A percentile compares a stretch with the other conserved stretches of the same genome.
Evolutionary conservation across 768 basidiomycete species (phyloP).

Genomic region (Amanita exitialis): DNA sequence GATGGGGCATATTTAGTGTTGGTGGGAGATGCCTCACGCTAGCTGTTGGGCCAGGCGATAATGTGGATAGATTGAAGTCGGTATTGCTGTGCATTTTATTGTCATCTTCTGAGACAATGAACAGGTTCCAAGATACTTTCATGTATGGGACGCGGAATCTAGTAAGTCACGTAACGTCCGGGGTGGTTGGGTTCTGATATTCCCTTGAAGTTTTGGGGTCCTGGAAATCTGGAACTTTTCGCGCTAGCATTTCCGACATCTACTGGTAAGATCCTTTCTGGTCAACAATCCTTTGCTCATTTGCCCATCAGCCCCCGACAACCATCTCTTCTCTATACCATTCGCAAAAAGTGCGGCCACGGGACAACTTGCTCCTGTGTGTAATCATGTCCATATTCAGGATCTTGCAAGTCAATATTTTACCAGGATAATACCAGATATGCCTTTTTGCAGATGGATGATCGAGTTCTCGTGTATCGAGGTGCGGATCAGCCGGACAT

Average conservation of each 20-base stretch:
- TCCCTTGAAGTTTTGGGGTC: conserved; percentile 74
- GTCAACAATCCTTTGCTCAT: neutral
- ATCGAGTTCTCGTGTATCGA: conserved; percentile 85
- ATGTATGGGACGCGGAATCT: conserved; percentile 72
- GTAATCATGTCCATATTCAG: conserved; percentile 14
- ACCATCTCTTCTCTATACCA: conserved; percentile 76
- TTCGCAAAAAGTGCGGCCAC: conserved; percentile 95
- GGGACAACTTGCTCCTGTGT: conserved; percentile 82
- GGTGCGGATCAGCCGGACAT: conserved; percentile 97
- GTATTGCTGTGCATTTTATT: conserved; percentile 1
- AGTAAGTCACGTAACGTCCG: conserved; percentile 30
- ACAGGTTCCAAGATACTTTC: conserved; percentile 71
- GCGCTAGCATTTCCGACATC: conserved; percentile 50
- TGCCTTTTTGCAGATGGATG: conserved; percentile 93
- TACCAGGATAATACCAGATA: conserved; percentile 88
- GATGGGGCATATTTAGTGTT: conserved; percentile 88
- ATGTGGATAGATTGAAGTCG: conserved; percentile 44
- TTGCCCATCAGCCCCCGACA: conserved; percentile 36
- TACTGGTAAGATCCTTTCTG: conserved; percentile 29
- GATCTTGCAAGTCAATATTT: neutral
- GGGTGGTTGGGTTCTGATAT: neutral
- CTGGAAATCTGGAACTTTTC: conserved; percentile 86
- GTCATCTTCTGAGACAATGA: conserved; percentile 4
- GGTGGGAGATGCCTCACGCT: conserved; percentile 82
- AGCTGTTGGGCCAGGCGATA: conserved; percentile 60